Percentiles rank a stretch among this genome's conserved stretches.
Evolutionary conservation across 306 rosid species (phyloP).

Genomic region (Spatholobus suberectus): DNA sequence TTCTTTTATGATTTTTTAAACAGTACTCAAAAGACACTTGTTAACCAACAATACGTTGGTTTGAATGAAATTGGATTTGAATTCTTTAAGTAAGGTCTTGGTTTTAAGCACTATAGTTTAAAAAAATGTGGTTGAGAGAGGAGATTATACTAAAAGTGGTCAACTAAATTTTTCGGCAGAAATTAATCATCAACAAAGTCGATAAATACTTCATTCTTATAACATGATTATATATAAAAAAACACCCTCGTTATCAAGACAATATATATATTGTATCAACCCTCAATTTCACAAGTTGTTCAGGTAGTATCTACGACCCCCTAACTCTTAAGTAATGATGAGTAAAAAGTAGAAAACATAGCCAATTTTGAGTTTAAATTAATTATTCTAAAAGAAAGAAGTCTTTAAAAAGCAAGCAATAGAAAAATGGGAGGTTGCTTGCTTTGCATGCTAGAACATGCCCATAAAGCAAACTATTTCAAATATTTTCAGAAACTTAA

Average conservation of each 20-base stretch:
- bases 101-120: no score
- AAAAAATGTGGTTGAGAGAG: no score
- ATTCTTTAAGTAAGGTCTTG: no score
- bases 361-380: slow-evolving; percentile 16
- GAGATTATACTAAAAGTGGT: no score
- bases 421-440: slow-evolving; percentile 23
- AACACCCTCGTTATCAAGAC: no score
- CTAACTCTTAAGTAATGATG: slow-evolving; percentile 24
- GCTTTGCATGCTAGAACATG: slow-evolving; percentile 29
- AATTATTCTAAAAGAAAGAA: slow-evolving; percentile 25
- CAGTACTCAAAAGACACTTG: background rate
- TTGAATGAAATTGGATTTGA: no score
- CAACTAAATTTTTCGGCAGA: no score
- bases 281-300: slow-evolving; percentile 40
- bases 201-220: no score
- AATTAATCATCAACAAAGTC: no score
- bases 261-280: slow-evolving; percentile 13
- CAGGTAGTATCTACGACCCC: background rate
- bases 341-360: background rate
- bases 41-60: no score
- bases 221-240: no score
- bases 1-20: background rate
- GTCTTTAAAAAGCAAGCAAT: slow-evolving; percentile 9
- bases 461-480: background rate
- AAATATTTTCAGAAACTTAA: background rate